These are phyloP conservation scores for Syncephalastrum contaminatum DNA, from an alignment of 371 early-diverging fungal genomes.

Conservation along the genomic window DNA sequence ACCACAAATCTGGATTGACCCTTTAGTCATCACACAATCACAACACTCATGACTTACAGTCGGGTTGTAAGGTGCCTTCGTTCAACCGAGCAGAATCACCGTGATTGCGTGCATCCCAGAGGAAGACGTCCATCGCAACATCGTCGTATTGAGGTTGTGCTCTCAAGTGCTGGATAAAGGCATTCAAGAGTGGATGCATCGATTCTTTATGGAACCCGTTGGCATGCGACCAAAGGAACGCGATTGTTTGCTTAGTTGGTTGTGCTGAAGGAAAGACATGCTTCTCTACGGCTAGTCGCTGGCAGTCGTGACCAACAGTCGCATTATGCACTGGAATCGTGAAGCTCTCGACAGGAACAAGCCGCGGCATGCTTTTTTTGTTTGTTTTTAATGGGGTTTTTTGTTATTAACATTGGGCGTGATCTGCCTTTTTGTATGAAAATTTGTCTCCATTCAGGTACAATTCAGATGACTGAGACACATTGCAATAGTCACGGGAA, in stretches of 20 bases:
- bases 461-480: too few relatives aligned
- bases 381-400: too few relatives aligned
- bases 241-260: conserved; percentile 15
- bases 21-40: too few relatives aligned
- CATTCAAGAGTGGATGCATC: conserved; percentile 36
- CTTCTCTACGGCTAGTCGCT: conserved; percentile 29
- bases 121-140: conserved; percentile 26
- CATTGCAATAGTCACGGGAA: too few relatives aligned
- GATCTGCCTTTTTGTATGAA: too few relatives aligned
- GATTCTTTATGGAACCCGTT: conserved; percentile 46
- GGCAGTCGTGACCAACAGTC: conserved; percentile 23
- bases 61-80: conserved; percentile 18
- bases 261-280: conserved; percentile 27
- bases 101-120: conserved; percentile 47
- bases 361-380: conserved; percentile 11
- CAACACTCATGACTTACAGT: conserved; percentile 20
- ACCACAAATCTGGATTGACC: conserved; percentile 25
- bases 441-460: too few relatives aligned
- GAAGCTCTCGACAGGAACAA: conserved; percentile 6
- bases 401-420: too few relatives aligned
- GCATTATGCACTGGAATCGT: conserved; percentile 24
- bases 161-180: conserved; percentile 16
- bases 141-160: conserved; percentile 20
- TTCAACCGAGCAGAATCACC: conserved; percentile 47
- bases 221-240: conserved; percentile 37